These are phyloP conservation scores for Carnegiea gigantea DNA, from an alignment of 179 eudicot genomes.

Conservation along the genomic window DNA sequence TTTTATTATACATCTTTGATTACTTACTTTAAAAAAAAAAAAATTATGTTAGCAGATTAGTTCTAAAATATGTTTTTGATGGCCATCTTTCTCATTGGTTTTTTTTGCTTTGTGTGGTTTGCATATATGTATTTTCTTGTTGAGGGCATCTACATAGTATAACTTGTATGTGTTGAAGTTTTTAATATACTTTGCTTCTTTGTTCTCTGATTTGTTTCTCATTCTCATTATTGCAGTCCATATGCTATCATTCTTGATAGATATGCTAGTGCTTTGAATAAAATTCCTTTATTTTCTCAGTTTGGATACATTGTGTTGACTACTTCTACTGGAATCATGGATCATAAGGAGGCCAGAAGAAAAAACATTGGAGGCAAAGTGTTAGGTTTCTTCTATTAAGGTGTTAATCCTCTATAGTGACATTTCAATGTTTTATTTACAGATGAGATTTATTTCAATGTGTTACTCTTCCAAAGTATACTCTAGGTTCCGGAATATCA, in stretches of 20 bases:
- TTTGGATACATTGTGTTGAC: constrained; percentile 81
- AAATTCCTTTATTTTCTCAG: constrained; percentile 28
- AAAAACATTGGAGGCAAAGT: constrained; percentile 82
- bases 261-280: background rate
- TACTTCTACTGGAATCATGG: constrained; percentile 84
- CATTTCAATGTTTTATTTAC: constrained; percentile 9
- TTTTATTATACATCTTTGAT: no score
- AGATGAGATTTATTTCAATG: constrained; percentile 11
- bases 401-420: background rate
- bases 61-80: no score
- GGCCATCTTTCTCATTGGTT: background rate
- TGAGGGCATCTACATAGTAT: no score
- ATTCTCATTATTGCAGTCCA: no score
- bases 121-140: no score
- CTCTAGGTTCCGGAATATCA: constrained; percentile 14
- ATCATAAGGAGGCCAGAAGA: constrained; percentile 78
- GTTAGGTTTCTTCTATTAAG: constrained; percentile 67
- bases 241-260: no score
- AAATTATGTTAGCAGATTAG: background rate
- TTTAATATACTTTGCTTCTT: no score
- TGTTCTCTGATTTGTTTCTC: no score
- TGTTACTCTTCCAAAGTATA: background rate
- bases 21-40: no score
- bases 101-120: no score
- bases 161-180: no score